These are phyloP conservation scores for Leccinellum luteum DNA, from an alignment of 768 basidiomycete genomes.

Conservation along the genomic window DNA sequence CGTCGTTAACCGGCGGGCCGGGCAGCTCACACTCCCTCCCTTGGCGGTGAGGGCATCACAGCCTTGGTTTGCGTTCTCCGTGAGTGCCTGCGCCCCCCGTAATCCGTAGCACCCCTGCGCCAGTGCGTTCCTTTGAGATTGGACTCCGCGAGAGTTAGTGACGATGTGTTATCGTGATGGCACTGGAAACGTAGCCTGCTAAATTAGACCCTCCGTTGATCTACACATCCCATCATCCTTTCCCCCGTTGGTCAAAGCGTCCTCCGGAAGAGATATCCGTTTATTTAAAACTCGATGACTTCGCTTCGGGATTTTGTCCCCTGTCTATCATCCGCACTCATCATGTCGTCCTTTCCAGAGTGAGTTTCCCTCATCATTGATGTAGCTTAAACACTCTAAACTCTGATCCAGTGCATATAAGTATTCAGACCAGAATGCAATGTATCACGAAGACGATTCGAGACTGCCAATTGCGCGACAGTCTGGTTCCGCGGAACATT, in stretches of 20 bases:
- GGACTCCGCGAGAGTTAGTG: slow-evolving; percentile 6
- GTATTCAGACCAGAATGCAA: neutral
- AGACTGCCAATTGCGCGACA: slow-evolving; percentile 3
- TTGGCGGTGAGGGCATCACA: slow-evolving; percentile 22
- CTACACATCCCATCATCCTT: slow-evolving; percentile 20
- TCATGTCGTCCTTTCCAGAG: slow-evolving; percentile 23
- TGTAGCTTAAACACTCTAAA: slow-evolving; percentile 1
- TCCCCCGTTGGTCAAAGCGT: slow-evolving; percentile 18
- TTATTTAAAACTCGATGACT: slow-evolving; percentile 24
- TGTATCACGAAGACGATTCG: slow-evolving; percentile 5
- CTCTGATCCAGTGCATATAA: slow-evolving; percentile 4
- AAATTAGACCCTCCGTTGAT: slow-evolving; percentile 18
- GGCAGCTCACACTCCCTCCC: neutral
- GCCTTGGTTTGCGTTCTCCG: slow-evolving; percentile 12
- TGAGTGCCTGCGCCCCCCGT: slow-evolving; percentile 10
- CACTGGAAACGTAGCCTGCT: slow-evolving; percentile 28
- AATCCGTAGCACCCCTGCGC: neutral
- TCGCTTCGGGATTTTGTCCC: slow-evolving; percentile 4
- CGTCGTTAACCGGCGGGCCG: neutral
- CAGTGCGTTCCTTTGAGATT: neutral
- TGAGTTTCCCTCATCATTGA: slow-evolving; percentile 5
- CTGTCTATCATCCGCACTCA: slow-evolving; percentile 2
- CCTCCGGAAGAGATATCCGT: slow-evolving; percentile 7
- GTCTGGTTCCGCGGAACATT: neutral
- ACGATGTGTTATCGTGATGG: slow-evolving; percentile 17